These are phyloP conservation scores for Cladobotryum protrusum DNA, from an alignment of 2,329 filamentous ascomycete genomes.

Conservation along the genomic window DNA sequence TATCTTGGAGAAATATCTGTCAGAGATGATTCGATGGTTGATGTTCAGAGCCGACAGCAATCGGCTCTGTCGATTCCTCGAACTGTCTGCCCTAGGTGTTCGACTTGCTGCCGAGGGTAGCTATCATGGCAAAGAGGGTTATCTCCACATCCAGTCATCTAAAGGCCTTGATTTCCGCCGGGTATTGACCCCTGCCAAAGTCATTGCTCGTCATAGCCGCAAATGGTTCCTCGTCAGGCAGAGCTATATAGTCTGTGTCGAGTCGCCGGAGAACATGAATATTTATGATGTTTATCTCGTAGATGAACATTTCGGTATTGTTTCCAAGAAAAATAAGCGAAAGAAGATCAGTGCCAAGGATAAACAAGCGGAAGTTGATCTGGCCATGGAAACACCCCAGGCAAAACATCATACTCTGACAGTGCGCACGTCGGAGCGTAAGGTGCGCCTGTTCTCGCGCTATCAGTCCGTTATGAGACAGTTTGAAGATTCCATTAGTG, in stretches of 20 bases:
- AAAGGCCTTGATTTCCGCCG: slow-evolving; percentile 83
- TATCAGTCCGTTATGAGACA: slow-evolving; percentile 86
- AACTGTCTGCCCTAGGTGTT: slow-evolving; percentile 88
- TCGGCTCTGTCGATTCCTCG: slow-evolving; percentile 88
- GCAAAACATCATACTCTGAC: slow-evolving; percentile 76
- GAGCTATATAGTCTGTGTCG: slow-evolving; percentile 96
- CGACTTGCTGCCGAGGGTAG: slow-evolving; percentile 90
- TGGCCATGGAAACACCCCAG: slow-evolving; percentile 30
- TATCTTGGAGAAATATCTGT: slow-evolving; percentile 82
- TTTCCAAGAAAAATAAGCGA: slow-evolving; percentile 60
- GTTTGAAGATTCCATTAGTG: slow-evolving; percentile 86
- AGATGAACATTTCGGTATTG: slow-evolving; percentile 77
- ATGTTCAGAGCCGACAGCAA: slow-evolving; percentile 97
- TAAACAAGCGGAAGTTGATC: slow-evolving; percentile 44
- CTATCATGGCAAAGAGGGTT: slow-evolving; percentile 96
- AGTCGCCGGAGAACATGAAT: slow-evolving; percentile 97
- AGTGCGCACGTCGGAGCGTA: slow-evolving; percentile 85
- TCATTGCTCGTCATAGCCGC: slow-evolving; percentile 76
- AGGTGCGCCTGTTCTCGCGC: slow-evolving; percentile 81
- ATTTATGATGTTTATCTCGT: slow-evolving; percentile 99
- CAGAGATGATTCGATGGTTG: slow-evolving; percentile 90
- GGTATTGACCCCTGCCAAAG: slow-evolving; percentile 68
- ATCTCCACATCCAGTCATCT: slow-evolving; percentile 82
- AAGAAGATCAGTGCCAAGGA: slow-evolving; percentile 52
- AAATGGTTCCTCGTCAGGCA: slow-evolving; percentile 99